Evolutionary conservation across 2,329 filamentous ascomycete genomes (phyloP), one percentile per base, ranked within the genome.

Genomic region (Fusarium coicis): DNA sequence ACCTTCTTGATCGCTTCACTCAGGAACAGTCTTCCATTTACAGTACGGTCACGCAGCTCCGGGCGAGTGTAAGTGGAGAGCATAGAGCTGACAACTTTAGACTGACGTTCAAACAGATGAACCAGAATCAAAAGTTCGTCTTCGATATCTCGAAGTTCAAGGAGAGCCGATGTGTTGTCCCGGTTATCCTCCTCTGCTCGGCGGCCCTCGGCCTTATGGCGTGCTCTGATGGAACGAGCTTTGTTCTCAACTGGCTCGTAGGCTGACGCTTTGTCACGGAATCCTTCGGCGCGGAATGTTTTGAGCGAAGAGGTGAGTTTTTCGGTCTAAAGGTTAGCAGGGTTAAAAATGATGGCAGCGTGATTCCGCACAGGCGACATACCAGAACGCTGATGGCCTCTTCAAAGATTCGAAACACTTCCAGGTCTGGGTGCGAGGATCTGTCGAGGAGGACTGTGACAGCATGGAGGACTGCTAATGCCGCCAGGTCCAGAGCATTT

Each of bases 381-480:
- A 91, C 89, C 70, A 92, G 75, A 28, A 91, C 87, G 18, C 89
- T 90, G 37, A 92, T 89, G 10, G 89, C 90, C 68, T 92, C 90
- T 72, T 91, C 89, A 52, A 92, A 92, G 2, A 92, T 89, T 4
- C 89, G 86, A 65, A 92, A 90, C 1, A 92, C 84, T 66, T 92
- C 89, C 1, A 92, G 81, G 52, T 92, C 88, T 0, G 87, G 87
- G 73, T 92, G 88, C 0, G 88, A 87, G 0, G 88, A 85, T 32
- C 87, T 83, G 32, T 92, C 89, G 0, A 92, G 82, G 3, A 92
- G 82, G 1, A 91, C 89, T 2, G 87, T 91, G 7, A 91, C 86
- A 2, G 90, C 89, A 69, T 92, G 90, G 6, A 90, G 81, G 2
- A 88, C 87, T 2, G 90, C 85, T n/a, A 92, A 83, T 1, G 89